Conservation (phyloP, 257 asterid genomes). For the Echites panduratus region DNA sequence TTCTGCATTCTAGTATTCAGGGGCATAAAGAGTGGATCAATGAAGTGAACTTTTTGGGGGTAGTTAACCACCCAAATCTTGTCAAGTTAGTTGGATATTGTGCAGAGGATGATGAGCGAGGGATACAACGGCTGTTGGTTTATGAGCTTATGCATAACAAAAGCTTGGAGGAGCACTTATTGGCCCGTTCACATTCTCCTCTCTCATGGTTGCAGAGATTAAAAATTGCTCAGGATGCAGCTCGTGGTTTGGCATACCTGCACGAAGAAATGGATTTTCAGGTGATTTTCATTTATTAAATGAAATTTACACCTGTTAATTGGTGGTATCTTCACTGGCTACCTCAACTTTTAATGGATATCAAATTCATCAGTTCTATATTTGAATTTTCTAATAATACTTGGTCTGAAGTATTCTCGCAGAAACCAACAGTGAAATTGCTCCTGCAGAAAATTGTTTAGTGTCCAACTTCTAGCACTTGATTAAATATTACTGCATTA, state of each 20-base stretch:
- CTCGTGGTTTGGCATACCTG: slow-evolving; percentile 85
- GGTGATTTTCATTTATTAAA: slow-evolving; percentile 32
- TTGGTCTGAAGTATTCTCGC: too few species aligned
- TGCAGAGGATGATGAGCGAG: slow-evolving; percentile 94
- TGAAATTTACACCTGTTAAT: background rate
- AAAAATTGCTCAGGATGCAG: slow-evolving; percentile 86
- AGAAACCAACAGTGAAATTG: background rate
- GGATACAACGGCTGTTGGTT: slow-evolving; percentile 87
- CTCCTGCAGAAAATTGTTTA: background rate
- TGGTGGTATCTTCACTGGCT: background rate
- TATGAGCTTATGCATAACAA: slow-evolving; percentile 83
- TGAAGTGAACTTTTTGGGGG: slow-evolving; percentile 81
- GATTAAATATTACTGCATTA: background rate
- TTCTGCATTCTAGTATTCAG: slow-evolving; percentile 79
- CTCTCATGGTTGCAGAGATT: slow-evolving; percentile 71
- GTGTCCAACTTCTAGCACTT: background rate
- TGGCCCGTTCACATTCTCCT: slow-evolving; percentile 50
- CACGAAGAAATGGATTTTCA: slow-evolving; percentile 98
- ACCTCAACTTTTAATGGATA: background rate
- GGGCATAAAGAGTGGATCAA: slow-evolving; percentile 99
- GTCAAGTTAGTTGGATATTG: slow-evolving; percentile 88
- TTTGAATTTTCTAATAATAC: background rate
- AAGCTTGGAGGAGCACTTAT: slow-evolving; percentile 85
- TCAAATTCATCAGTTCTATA: background rate
- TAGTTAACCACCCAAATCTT: slow-evolving; percentile 79